Conservation (phyloP, 768 basidiomycete species). For the Psilocybe subaeruginosa region DNA sequence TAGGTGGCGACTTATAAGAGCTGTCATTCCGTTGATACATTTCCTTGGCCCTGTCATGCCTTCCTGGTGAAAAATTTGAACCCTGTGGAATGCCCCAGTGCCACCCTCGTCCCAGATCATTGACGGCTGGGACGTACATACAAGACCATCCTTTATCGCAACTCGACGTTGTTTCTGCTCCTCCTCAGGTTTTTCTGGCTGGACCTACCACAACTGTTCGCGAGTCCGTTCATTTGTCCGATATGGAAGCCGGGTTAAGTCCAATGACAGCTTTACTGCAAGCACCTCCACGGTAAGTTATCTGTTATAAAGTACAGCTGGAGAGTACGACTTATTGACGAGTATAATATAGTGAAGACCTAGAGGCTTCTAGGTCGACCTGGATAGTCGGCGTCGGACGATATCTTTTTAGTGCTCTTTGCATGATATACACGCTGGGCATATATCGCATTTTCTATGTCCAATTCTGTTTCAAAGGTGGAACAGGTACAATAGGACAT, state of each 20-base stretch:
- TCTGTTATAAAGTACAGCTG: too few relatives aligned
- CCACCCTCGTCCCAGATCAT: neutral
- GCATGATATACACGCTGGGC: constrained; percentile 6
- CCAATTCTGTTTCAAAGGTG: constrained; percentile 2
- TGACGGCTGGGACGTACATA: neutral
- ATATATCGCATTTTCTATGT: constrained; percentile 5
- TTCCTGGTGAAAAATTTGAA: too few relatives aligned
- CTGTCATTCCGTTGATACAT: neutral
- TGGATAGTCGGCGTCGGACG: neutral
- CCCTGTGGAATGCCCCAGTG: neutral
- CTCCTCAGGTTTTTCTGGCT: neutral
- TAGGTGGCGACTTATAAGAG: too few relatives aligned
- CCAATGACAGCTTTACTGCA: neutral
- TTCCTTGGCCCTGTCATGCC: neutral
- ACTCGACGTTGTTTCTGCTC: neutral
- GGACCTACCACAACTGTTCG: neutral
- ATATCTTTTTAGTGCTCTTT: constrained; percentile 3
- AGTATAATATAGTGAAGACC: neutral
- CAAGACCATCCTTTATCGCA: neutral
- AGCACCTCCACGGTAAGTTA: neutral
- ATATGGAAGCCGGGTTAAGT: neutral
- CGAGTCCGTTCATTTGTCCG: neutral
- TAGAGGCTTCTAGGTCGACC: neutral
- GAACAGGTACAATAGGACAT: neutral
- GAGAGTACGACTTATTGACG: too few relatives aligned